A percentile compares a stretch with the other conserved stretches of the same genome.
phyloP scores from a whole-genome alignment of 1,284 basidiomycete genomes.

The Puccinia novopanici region DNA sequence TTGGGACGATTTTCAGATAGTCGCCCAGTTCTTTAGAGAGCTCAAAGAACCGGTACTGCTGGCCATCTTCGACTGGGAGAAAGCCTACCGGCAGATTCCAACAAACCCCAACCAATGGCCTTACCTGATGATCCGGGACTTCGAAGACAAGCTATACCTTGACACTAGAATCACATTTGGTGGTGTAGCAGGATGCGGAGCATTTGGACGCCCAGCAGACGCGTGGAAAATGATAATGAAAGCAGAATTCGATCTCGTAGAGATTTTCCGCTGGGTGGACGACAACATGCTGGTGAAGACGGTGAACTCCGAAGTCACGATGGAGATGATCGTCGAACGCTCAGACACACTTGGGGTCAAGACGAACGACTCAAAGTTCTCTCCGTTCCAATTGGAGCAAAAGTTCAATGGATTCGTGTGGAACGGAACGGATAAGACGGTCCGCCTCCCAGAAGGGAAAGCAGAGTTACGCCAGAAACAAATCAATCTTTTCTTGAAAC shows the following conservation, averaged over 20 bases:
- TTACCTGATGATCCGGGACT: neutral
- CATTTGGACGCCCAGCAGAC: constrained; percentile 4
- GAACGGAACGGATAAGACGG: neutral
- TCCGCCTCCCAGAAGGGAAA: neutral
- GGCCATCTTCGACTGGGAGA: constrained; percentile 9
- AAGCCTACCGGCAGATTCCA: neutral
- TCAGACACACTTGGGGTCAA: neutral
- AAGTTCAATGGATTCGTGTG: neutral
- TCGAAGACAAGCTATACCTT: too few species aligned
- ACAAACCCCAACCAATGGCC: constrained; percentile 3
- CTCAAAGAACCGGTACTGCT: neutral
- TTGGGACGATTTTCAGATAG: constrained; percentile 16
- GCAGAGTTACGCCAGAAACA: neutral
- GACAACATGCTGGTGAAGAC: neutral
- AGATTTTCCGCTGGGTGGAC: constrained; percentile 24
- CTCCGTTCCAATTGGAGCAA: neutral
- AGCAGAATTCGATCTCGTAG: neutral
- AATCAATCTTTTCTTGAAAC: too few species aligned
- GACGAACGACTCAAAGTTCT: neutral
- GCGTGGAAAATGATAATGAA: constrained; percentile 10
- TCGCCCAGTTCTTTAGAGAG: neutral
- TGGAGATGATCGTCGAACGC: neutral
- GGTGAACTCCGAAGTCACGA: neutral
- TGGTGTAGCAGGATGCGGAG: neutral
- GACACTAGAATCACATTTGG: neutral